phyloP scores from a whole-genome alignment of 2,329 filamentous ascomycete species.

The Tolypocladium album region DNA sequence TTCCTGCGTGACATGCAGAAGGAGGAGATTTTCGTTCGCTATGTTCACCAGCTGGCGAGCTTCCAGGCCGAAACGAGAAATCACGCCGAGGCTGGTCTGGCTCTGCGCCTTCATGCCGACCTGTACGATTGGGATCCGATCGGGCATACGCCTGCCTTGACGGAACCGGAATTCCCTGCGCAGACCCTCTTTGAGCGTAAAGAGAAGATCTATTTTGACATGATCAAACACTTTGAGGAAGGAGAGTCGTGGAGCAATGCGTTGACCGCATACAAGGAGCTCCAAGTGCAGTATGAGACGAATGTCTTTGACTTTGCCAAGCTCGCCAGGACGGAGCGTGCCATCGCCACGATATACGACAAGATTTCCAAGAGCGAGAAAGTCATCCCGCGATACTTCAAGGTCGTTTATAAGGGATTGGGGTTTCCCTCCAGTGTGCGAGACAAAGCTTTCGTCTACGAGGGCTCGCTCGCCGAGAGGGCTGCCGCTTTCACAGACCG shows the following conservation, averaged over 20 bases:
- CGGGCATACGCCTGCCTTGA: constrained; percentile 51
- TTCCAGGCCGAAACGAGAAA: constrained; percentile 69
- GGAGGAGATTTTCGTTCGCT: constrained; percentile 91
- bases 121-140: constrained; percentile 83
- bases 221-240: constrained; percentile 91
- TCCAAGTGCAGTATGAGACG: constrained; percentile 82
- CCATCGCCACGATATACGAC: constrained; percentile 89
- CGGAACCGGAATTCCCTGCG: constrained; percentile 66
- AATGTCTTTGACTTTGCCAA: constrained; percentile 89
- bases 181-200: constrained; percentile 89
- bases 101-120: constrained; percentile 82
- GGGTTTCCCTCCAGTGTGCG: constrained; percentile 73
- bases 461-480: constrained; percentile 67
- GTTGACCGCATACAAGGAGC: constrained; percentile 77
- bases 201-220: constrained; percentile 83
- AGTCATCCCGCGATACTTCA: constrained; percentile 76
- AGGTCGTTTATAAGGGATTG: constrained; percentile 78
- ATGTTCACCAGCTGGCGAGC: constrained; percentile 81
- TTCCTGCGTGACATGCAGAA: constrained; percentile 95
- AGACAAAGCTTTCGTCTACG: constrained; percentile 89
- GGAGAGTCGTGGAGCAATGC: constrained; percentile 91
- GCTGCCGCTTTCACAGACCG: constrained; percentile 77
- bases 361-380: constrained; percentile 73
- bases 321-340: constrained; percentile 76
- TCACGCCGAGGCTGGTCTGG: constrained; percentile 78